phyloP scores from a whole-genome alignment of 73 alveolate genomes.

The Symbiodinium pilosum region DNA sequence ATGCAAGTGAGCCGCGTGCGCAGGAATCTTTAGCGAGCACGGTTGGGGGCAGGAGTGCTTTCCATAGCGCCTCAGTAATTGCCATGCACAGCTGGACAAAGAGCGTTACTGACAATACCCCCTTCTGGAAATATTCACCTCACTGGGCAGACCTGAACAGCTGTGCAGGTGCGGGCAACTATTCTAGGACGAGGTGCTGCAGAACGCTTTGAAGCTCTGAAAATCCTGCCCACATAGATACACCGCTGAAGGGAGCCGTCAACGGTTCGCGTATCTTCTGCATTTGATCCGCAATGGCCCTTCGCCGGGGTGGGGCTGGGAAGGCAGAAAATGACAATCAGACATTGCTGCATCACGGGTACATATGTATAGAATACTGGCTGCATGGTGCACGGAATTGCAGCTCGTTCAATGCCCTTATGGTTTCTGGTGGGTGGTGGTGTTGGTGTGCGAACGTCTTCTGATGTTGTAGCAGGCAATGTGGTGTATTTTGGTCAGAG shows the following conservation, averaged over 20 bases:
- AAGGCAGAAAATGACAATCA: no score
- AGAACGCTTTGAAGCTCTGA: constrained; percentile 36
- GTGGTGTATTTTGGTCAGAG: no score
- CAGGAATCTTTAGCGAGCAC: background rate
- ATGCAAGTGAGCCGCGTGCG: background rate
- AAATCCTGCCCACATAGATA: constrained; percentile 5
- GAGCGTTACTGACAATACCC: background rate
- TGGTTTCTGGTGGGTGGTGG: no score
- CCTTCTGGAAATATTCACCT: background rate
- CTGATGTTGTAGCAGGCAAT: no score
- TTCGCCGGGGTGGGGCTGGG: background rate
- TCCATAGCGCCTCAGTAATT: constrained; percentile 7
- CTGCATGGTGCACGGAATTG: no score
- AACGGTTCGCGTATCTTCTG: constrained; percentile 19
- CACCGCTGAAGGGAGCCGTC: constrained; percentile 32
- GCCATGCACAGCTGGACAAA: no score
- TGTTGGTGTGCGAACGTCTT: no score
- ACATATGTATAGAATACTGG: no score
- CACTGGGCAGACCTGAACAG: no score
- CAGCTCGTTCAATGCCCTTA: no score
- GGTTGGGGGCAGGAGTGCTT: constrained; percentile 12
- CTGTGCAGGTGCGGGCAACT: no score
- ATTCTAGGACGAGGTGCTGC: background rate
- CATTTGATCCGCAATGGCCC: background rate
- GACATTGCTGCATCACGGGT: no score